phyloP scores from a whole-genome alignment of 1,284 basidiomycete genomes.

The Rhodotorula sp. region DNA sequence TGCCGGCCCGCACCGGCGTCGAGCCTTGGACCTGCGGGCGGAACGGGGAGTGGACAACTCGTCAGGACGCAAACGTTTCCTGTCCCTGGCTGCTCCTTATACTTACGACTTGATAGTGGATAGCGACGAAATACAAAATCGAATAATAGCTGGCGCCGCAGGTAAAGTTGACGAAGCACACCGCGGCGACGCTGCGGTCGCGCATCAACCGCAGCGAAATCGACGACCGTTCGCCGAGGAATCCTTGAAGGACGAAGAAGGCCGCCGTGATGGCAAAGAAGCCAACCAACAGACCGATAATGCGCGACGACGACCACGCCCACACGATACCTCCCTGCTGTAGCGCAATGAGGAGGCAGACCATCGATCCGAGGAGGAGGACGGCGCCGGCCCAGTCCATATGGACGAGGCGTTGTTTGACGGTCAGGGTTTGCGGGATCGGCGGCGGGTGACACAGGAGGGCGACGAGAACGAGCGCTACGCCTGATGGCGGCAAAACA shows the following conservation, averaged over 20 bases:
- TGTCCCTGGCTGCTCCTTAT: too few species aligned
- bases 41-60: not conserved
- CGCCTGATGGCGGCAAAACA: not conserved
- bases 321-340: constrained; percentile 37
- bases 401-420: constrained; percentile 25
- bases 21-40: constrained; percentile 30
- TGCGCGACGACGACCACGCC: constrained; percentile 26
- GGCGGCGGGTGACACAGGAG: constrained; percentile 22
- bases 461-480: constrained; percentile 10
- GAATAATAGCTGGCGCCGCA: constrained; percentile 28
- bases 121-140: not conserved
- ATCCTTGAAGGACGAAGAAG: constrained; percentile 43
- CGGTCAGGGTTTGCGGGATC: constrained; percentile 20
- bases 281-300: constrained; percentile 46
- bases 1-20: constrained; percentile 43
- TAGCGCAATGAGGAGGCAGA: constrained; percentile 45
- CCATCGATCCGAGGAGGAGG: constrained; percentile 40
- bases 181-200: not conserved
- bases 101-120: too few species aligned
- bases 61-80: too few species aligned
- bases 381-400: constrained; percentile 45
- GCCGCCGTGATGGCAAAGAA: constrained; percentile 42
- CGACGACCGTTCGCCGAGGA: constrained; percentile 43
- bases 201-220: constrained; percentile 42
- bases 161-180: constrained; percentile 6